Conservation (phyloP, 2,329 filamentous ascomycete genomes). For the Cladosporium sp. region DNA sequence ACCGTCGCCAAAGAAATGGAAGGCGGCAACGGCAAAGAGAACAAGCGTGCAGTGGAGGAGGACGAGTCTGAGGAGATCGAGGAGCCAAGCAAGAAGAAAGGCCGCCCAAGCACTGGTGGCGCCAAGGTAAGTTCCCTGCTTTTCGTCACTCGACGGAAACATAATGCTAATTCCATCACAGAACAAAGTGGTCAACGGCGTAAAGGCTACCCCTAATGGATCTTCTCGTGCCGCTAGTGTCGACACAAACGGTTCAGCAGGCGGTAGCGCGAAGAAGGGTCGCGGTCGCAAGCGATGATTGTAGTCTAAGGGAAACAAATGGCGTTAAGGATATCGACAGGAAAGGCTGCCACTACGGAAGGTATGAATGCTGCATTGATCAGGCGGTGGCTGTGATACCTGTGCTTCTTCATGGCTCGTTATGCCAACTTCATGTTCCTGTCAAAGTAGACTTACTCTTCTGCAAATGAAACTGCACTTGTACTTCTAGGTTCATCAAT, state of each 20-base stretch:
- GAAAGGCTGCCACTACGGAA: not conserved
- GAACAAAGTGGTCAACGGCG: slow-evolving; percentile 90
- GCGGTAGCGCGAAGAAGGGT: slow-evolving; percentile 43
- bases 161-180: slow-evolving; percentile 36
- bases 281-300: slow-evolving; percentile 7
- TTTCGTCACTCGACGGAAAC: not conserved
- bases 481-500: not conserved
- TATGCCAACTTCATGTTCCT: not conserved
- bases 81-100: slow-evolving; percentile 85
- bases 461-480: not conserved
- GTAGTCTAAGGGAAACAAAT: not conserved
- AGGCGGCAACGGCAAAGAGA: slow-evolving; percentile 49
- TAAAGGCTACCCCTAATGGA: slow-evolving; percentile 74
- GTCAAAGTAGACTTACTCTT: slow-evolving; percentile 4
- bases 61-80: slow-evolving; percentile 72
- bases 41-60: slow-evolving; percentile 72
- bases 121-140: slow-evolving; percentile 66
- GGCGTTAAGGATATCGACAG: slow-evolving; percentile 4
- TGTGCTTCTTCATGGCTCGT: not conserved
- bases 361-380: not conserved
- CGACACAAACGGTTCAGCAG: slow-evolving; percentile 63
- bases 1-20: slow-evolving; percentile 96
- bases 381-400: not conserved
- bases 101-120: slow-evolving; percentile 61
- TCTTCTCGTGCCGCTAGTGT: slow-evolving; percentile 87